Evolutionary conservation across 352 stramenopile genomes (phyloP), one percentile per base, ranked within the genome.

Genomic region (Pythium scleroteichum): DNA sequence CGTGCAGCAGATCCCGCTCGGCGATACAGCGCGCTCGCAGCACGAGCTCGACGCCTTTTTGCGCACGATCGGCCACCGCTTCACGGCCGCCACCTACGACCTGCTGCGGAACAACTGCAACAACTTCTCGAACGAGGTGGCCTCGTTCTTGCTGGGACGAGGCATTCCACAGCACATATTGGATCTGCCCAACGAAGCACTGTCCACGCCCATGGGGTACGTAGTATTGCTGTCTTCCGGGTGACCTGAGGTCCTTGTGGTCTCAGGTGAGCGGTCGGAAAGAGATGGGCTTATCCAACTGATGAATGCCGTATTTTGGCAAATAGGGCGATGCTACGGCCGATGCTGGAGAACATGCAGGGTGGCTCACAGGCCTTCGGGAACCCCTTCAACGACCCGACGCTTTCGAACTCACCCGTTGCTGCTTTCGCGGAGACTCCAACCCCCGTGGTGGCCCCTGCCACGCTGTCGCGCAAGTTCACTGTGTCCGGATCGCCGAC

Each of bases 71-170:
- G 87, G 71, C 39, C 64, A 82, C n/a, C 79, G 81, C 23, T 99
- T 96, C 71, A 96, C 87, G 20, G 76, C 75, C 9, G 75, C 77
- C 39, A 96, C 88, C 7, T 99, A 99, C 72, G 94, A 99, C 66
- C 76, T 99, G 48, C 83, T 99, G 41, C 68, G 77, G 49, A 76
- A 97, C 63, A 99, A 99, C 72, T 99, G 96, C 83, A 99, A 99
- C 79, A 98, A 98, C 69, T 99, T 98, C 66, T 92, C 80, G 10
- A 76, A 99, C 69, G 89, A 97, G 53, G 79, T 96, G 16, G 77
- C 92, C 39, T 83, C 73, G 42, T 97, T 98, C 56, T 68, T 96
- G 16, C 71, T 98, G 12, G 76, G 80, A 5, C 71, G 64, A 10
- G 84, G 92, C 35, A 97, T 99, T 50, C 95, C 95, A 16, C 72